Conservation (phyloP, 306 rosid species). For the Malus fusca region DNA sequence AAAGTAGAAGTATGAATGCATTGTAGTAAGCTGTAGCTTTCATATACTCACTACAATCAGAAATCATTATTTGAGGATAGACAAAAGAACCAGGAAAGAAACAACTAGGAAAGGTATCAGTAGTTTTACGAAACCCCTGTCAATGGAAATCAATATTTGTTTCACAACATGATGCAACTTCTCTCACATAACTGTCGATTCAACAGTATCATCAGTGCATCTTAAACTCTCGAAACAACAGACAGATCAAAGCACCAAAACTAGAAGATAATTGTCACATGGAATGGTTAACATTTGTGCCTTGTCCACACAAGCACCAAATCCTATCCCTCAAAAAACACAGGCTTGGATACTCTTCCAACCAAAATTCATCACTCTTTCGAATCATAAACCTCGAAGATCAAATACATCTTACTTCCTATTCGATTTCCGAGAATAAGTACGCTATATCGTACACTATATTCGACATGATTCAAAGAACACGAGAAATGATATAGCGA, state of each 20-base stretch:
- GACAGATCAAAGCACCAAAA: no score
- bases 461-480: neutral
- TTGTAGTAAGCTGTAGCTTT: neutral
- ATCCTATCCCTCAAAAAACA: no score
- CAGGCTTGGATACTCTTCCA: neutral
- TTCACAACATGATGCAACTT: neutral
- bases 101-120: neutral
- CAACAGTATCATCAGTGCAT: neutral
- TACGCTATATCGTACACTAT: neutral
- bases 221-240: neutral
- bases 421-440: neutral
- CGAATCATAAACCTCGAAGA: neutral
- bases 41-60: neutral
- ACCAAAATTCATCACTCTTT: neutral
- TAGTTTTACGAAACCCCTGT: neutral
- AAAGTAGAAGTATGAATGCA: slow-evolving; percentile 11
- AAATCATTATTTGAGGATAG: neutral
- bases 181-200: neutral
- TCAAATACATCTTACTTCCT: neutral
- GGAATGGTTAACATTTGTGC: no score
- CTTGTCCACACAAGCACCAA: no score
- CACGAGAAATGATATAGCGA: neutral
- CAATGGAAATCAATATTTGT: neutral
- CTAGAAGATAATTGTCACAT: no score
- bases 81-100: neutral